These are phyloP conservation scores for Kodamaea anthophila DNA, from an alignment of 1,139 yeast species.

Conservation along the genomic window DNA sequence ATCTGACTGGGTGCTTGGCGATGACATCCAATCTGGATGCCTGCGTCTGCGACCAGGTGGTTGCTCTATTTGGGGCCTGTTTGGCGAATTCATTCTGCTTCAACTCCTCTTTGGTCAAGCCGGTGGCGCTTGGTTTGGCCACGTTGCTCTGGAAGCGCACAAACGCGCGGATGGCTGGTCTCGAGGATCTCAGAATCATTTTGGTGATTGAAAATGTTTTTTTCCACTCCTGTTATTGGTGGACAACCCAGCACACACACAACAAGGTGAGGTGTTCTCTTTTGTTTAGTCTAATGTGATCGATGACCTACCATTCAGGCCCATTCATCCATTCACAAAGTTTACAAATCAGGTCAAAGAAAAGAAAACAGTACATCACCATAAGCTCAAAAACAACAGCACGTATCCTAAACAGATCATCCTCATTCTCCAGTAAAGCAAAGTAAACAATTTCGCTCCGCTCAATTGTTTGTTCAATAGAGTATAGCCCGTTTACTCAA, in stretches of 20 bases:
- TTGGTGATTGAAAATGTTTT: constrained; percentile 6
- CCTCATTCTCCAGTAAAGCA: no score
- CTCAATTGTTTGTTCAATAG: not conserved
- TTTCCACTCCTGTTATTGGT: constrained; percentile 1
- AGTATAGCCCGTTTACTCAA: no score
- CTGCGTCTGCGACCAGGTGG: constrained; percentile 70
- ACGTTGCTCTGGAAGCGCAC: constrained; percentile 14
- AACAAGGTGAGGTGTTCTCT: no score
- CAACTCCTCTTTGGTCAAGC: constrained; percentile 35
- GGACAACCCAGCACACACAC: constrained; percentile 1
- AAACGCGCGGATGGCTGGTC: constrained; percentile 4
- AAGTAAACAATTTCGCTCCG: not conserved
- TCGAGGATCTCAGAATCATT: constrained; percentile 11
- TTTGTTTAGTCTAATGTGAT: no score
- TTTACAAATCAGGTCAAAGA: no score
- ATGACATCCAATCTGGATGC: constrained; percentile 54
- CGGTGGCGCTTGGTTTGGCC: constrained; percentile 21
- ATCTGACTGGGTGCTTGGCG: constrained; percentile 52
- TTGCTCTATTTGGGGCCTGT: constrained; percentile 74
- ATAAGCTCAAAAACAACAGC: no score
- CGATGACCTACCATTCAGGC: no score
- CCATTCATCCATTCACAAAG: no score
- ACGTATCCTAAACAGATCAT: no score
- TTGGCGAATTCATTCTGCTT: constrained; percentile 28
- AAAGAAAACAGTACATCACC: no score